These are phyloP conservation scores for Mycena maculata DNA, from an alignment of 768 basidiomycete species.

Conservation along the genomic window DNA sequence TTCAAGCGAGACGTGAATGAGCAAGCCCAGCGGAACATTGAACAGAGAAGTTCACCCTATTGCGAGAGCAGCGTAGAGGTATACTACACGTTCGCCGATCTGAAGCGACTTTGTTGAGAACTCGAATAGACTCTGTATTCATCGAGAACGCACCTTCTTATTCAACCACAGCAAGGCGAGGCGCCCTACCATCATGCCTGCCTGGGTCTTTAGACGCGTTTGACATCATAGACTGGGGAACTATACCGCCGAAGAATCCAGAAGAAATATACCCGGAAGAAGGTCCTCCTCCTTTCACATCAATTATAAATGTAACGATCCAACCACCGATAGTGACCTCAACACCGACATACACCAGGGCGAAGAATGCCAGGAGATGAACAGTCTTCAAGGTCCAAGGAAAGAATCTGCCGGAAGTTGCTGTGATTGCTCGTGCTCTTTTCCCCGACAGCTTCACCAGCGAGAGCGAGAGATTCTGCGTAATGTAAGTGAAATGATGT, in stretches of 20 bases:
- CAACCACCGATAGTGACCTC: slow-evolving; percentile 68
- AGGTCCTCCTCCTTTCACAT: slow-evolving; percentile 57
- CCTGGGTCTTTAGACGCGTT: background rate
- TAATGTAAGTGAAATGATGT: background rate
- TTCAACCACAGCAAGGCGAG: slow-evolving; percentile 67
- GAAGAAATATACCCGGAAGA: slow-evolving; percentile 62
- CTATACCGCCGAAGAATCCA: slow-evolving; percentile 53
- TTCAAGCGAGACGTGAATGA: slow-evolving; percentile 33
- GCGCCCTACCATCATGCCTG: slow-evolving; percentile 68
- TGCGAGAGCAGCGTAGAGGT: slow-evolving; percentile 61
- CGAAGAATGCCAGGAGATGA: slow-evolving; percentile 59
- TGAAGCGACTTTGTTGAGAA: slow-evolving; percentile 29
- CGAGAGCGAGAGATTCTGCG: slow-evolving; percentile 27
- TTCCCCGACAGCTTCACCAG: slow-evolving; percentile 42
- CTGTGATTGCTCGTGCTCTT: slow-evolving; percentile 36
- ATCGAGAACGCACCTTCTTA: slow-evolving; percentile 54
- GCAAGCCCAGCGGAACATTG: background rate
- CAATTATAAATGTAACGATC: slow-evolving; percentile 64
- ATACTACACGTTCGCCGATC: slow-evolving; percentile 68
- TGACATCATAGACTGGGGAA: no score
- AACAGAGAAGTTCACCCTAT: slow-evolving; percentile 57
- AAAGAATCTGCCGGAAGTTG: slow-evolving; percentile 60
- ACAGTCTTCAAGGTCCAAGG: slow-evolving; percentile 54
- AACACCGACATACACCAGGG: slow-evolving; percentile 59
- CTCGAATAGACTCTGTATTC: no score